Evolutionary conservation across 768 basidiomycete genomes (phyloP).

Genomic region (Cystofilobasidium bisporidii): DNA sequence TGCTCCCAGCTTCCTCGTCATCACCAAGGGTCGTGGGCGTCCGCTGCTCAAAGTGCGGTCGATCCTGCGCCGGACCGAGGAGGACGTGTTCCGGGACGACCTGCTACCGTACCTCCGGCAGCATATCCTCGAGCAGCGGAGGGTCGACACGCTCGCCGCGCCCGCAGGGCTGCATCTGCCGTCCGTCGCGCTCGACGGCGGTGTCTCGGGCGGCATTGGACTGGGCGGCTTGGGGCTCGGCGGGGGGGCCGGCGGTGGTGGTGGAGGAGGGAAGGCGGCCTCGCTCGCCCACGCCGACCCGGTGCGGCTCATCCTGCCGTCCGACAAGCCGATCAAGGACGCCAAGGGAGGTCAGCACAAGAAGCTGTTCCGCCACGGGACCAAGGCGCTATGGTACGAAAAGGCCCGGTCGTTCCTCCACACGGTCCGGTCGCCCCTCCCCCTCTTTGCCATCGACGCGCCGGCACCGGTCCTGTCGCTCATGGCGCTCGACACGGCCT

Average conservation of each 20-base stretch:
- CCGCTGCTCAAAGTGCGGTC: slow-evolving; percentile 22
- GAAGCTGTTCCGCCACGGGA: slow-evolving; percentile 16
- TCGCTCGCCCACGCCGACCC: slow-evolving; percentile 1
- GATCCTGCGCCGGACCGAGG: slow-evolving; percentile 24
- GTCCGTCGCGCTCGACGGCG: neutral
- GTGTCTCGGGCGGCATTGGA: neutral
- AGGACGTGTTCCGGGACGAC: slow-evolving; percentile 25
- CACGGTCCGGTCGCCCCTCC: slow-evolving; percentile 18
- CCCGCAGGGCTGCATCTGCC: neutral
- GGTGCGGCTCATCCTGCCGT: slow-evolving; percentile 20
- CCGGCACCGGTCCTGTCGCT: neutral
- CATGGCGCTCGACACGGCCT: slow-evolving; percentile 20
- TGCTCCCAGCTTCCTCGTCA: slow-evolving; percentile 23
- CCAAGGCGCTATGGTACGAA: slow-evolving; percentile 16
- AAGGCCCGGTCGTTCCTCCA: slow-evolving; percentile 17
- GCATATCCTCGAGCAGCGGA: slow-evolving; percentile 23
- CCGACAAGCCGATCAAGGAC: slow-evolving; percentile 19
- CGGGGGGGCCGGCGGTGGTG: too few species aligned
- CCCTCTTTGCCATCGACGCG: slow-evolving; percentile 19
- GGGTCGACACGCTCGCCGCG: slow-evolving; percentile 17
- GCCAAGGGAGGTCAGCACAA: slow-evolving; percentile 3
- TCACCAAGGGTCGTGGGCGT: slow-evolving; percentile 21
- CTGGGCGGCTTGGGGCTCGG: too few species aligned
- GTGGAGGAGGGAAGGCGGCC: neutral
- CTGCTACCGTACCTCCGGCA: slow-evolving; percentile 23